phyloP scores from a whole-genome alignment of 768 basidiomycete species.

The Gloeopeniophorella convolvens region DNA sequence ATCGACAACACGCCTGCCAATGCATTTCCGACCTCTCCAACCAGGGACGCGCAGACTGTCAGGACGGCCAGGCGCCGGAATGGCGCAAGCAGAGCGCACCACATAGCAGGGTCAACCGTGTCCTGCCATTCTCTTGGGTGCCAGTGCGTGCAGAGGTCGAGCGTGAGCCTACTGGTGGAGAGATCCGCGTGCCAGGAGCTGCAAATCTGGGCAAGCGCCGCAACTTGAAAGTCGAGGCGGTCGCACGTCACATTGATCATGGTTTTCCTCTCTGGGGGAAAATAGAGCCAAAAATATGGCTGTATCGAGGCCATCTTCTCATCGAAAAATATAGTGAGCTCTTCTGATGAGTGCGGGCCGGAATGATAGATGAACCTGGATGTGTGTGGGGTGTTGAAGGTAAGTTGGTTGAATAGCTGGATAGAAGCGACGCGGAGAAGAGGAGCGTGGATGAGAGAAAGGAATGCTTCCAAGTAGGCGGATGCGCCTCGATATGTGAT shows the following conservation, averaged over 20 bases:
- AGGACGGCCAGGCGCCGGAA: too few relatives aligned
- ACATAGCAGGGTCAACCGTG: background rate
- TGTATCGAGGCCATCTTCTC: background rate
- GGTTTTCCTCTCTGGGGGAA: too few relatives aligned
- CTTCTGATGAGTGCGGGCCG: background rate
- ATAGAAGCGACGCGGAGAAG: background rate
- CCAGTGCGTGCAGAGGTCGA: background rate
- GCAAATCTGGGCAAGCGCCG: background rate
- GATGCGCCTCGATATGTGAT: background rate
- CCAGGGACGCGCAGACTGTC: too few relatives aligned
- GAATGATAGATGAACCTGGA: background rate
- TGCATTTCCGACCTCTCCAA: too few relatives aligned
- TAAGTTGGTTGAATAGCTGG: background rate
- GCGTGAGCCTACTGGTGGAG: background rate
- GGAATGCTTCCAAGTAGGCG: background rate
- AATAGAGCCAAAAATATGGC: too few relatives aligned
- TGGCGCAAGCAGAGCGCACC: background rate
- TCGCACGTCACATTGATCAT: background rate
- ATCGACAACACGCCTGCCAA: too few relatives aligned
- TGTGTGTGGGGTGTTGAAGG: background rate
- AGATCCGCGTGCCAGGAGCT: background rate
- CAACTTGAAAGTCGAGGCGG: background rate
- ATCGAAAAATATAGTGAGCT: background rate
- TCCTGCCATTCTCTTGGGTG: background rate
- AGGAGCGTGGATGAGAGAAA: background rate